These are phyloP conservation scores for Brachypodium distachyon DNA, from an alignment of 202 grass and related monocot species.

Conservation along the genomic window DNA sequence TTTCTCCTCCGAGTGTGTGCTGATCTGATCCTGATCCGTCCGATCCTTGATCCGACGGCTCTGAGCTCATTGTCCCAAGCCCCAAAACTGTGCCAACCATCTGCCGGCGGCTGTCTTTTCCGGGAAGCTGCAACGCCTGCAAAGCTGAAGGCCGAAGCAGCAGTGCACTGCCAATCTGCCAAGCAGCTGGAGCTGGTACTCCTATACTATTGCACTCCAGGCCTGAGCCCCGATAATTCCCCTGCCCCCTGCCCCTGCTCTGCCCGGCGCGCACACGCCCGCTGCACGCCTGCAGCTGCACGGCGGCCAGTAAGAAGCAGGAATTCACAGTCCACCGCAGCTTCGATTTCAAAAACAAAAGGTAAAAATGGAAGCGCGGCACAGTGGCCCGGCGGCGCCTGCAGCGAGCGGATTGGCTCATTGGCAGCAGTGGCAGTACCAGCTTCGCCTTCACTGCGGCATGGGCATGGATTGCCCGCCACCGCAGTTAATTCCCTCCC, in stretches of 20 bases:
- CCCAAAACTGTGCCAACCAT: not conserved
- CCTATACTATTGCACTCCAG: not conserved
- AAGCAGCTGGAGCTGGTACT: not conserved
- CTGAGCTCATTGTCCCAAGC: not conserved
- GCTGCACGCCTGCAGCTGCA: not conserved
- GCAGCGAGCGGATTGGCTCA: no score
- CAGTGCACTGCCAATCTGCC: not conserved
- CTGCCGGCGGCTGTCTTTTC: not conserved
- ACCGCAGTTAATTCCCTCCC: slow-evolving; percentile 24
- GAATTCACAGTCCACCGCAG: slow-evolving; percentile 56
- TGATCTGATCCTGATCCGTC: not conserved
- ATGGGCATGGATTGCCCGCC: slow-evolving; percentile 44
- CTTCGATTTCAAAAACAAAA: slow-evolving; percentile 25
- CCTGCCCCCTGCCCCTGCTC: slow-evolving; percentile 7
- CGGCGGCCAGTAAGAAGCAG: slow-evolving; percentile 30
- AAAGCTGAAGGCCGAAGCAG: not conserved
- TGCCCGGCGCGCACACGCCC: not conserved
- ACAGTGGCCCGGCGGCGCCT: not conserved
- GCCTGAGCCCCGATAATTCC: not conserved
- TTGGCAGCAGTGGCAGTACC: no score
- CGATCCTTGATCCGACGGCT: not conserved
- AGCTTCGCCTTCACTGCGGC: not conserved
- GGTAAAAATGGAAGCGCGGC: slow-evolving; percentile 45
- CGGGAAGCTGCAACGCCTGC: not conserved
- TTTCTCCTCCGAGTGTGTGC: no score